These are phyloP conservation scores for Alopecurus myosuroides DNA, from an alignment of 176 grass and related monocot genomes.

Conservation along the genomic window DNA sequence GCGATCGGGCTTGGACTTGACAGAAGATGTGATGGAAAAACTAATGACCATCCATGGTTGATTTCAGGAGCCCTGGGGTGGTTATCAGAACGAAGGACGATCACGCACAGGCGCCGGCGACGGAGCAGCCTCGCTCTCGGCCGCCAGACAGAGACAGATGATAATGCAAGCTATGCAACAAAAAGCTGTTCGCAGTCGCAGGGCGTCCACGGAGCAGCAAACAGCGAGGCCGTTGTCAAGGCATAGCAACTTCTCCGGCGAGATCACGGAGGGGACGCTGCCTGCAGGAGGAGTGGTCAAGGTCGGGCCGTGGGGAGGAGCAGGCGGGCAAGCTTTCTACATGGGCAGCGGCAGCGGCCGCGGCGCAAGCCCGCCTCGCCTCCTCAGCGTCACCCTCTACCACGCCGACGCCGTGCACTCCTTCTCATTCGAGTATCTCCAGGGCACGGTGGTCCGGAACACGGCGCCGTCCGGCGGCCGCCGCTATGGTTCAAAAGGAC, in stretches of 20 bases:
- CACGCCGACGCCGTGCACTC: constrained; percentile 8
- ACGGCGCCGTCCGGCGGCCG: too few relatives aligned
- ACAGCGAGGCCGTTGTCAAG: neutral
- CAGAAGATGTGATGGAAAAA: too few relatives aligned
- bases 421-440: neutral
- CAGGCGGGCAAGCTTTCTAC: neutral
- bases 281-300: neutral
- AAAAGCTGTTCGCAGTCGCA: neutral
- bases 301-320: constrained; percentile 25
- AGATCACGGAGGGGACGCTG: neutral
- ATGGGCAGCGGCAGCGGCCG: neutral
- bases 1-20: neutral
- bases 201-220: neutral
- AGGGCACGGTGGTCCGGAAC: too few relatives aligned
- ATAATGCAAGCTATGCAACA: neutral
- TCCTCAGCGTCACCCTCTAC: neutral
- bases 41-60: neutral
- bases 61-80: constrained; percentile 8
- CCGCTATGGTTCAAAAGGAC: too few relatives aligned
- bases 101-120: neutral
- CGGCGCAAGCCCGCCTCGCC: neutral
- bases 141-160: neutral
- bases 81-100: neutral
- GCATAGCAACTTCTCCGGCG: neutral
- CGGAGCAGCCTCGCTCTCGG: too few relatives aligned